Base-by-base conservation (phyloP, 2,329 filamentous ascomycete genomes). In the Malbranchea zuffiana region DNA sequence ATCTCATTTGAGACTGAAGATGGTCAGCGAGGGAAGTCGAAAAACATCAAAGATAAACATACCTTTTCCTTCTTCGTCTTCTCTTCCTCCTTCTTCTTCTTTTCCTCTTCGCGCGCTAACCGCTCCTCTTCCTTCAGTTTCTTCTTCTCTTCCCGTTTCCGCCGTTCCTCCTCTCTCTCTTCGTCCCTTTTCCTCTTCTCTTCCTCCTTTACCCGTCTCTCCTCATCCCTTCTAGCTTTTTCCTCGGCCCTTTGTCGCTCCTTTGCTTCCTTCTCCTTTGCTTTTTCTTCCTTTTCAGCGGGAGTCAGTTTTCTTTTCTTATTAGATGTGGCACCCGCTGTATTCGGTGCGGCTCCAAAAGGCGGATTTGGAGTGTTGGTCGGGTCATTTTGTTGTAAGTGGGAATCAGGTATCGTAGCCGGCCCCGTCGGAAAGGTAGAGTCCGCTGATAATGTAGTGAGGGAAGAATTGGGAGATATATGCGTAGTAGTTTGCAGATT, bases 121-220 rank as follows among this genome's bases (percentile, higher is more conserved):
- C 60, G 49, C 30, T 56, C 57, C 36, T 55, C 53, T 45, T 64
- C 60, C 28, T 50, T 55, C n/a, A 57, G 43, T 25, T 53, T 59
- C 47, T 62, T 63, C 41, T 69, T 64, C 35, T 63, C 62, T 27
- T 63, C 60, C 32, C 65, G 67, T 41, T 68, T 64, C 37, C 60
- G 57, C 42, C 59, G 62, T 43, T 67, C 65, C 32, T 63, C 61
- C 41, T 69, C 62, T 39, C 50, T 54, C 35, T 59, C 55, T 21
- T 55, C 56, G n/a, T 65, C 60, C 40, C 62, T 63, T 26, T 58
- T 56, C 28, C 57, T 56, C 42, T 61, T 66, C 36, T 67, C 63
- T 41, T 67, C 60, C 18, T 67, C 61, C 41, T 57, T 61, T 34
- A 51, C 59, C 46, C 56, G 61, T 24, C 50, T 54, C 42, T 68